Base-by-base conservation (phyloP, 345 rosid species). In the Draba incana region DNA sequence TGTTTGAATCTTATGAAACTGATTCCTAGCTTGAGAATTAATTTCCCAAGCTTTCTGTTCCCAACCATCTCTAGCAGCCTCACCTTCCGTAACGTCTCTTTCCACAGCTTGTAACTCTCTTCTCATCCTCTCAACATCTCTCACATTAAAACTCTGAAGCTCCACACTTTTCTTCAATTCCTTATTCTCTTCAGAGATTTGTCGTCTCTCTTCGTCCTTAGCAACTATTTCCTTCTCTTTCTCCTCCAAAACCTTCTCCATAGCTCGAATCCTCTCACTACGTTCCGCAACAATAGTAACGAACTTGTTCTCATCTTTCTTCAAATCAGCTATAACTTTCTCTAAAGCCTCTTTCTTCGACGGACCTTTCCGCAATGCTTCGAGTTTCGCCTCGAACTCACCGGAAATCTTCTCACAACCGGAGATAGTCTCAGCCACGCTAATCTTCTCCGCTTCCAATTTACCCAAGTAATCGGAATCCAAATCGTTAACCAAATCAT, bases 121-220 rank as follows among this genome's bases (percentile, higher is more conserved):
- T 83, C 78, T 89, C 97, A 94, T 94, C 84, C 97, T 88, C 80
- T 94, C 96, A 0, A 77, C 86, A 68, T 91, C 99, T 71, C 95
- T 78, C 0, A 84, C 69, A 61, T 88, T 94, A 42, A 91, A 73
- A 15, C 82, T 79, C 87, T 89, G 99, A 77, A 78, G 72, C 51
- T 85, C 90, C 62, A 91, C 87, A 35, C 64, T 80, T 79, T 80
- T 87, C 84, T 76, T 85, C 75, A 94, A 63, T 76, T 83, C 97
- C 55, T 86, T 83, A 53, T 91, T 94, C 81, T 94, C 96, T 63
- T 70, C 79, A 1, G 77, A 75, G 35, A 83, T 83, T 77, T 71
- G 74, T 66, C 69, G 77, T 61, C 49, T 80, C 80, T 90, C 95
- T 79, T 80, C 95, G 44, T 76, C 77, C 69, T 94, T 94, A 5